Conservation (phyloP, 192 early-diverging fungal species). For the Coemansia sp. region DNA sequence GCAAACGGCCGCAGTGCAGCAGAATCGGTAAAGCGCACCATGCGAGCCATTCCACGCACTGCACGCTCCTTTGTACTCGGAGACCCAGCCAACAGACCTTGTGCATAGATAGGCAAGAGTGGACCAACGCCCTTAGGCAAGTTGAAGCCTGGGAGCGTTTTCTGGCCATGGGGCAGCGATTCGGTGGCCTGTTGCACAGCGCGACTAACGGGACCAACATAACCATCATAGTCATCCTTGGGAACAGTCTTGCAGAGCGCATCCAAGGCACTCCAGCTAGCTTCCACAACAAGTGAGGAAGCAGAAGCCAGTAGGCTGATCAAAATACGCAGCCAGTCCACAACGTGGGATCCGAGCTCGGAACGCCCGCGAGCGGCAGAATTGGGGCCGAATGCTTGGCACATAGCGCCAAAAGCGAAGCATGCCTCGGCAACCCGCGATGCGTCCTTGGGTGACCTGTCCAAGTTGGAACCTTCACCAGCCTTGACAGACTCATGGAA, state of each 20-base stretch:
- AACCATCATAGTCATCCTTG: constrained; percentile 86
- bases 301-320: constrained; percentile 69
- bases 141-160: constrained; percentile 77
- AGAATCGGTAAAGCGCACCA: constrained; percentile 58
- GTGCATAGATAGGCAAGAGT: constrained; percentile 86
- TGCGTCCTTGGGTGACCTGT: constrained; percentile 8
- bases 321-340: constrained; percentile 80
- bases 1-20: constrained; percentile 84
- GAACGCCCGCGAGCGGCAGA: constrained; percentile 47
- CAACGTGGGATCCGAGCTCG: constrained; percentile 60
- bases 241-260: constrained; percentile 75
- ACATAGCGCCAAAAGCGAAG: constrained; percentile 43
- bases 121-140: constrained; percentile 92
- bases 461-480: constrained; percentile 42
- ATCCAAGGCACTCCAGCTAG: constrained; percentile 79
- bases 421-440: constrained; percentile 48
- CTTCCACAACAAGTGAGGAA: constrained; percentile 59
- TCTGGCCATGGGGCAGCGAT: constrained; percentile 27
- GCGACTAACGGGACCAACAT: constrained; percentile 67
- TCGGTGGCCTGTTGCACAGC: constrained; percentile 64
- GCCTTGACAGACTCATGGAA: constrained; percentile 72
- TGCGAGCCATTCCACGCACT: constrained; percentile 80
- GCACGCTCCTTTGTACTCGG: constrained; percentile 82
- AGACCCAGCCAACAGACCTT: constrained; percentile 88
- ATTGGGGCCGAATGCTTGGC: constrained; percentile 33